Base-by-base conservation (phyloP, 2,329 filamentous ascomycete species). In the Cryphonectria carpinicola region DNA sequence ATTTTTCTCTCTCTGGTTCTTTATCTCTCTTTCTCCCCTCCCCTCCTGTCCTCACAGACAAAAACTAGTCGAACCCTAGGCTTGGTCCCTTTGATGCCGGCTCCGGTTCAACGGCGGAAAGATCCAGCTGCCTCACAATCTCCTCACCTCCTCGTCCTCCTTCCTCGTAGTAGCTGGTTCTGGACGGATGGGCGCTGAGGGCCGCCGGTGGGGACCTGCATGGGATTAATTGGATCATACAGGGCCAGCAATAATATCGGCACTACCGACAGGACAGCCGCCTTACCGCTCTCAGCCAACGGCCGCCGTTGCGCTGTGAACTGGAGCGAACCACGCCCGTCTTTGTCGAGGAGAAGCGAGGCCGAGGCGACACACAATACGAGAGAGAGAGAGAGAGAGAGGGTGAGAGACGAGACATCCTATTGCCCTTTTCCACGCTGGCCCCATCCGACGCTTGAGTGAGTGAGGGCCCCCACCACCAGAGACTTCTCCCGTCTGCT, bases 161-260 rank as follows among this genome's bases (percentile, higher is more conserved):
- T 60, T 49, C 46, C 4, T 60, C 39, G 65, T 67, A n/a, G 17
- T 35, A 56, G 28, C 37, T 39, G n/a, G 52, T n/a, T n/a, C 39
- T 60, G 13, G 54, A 60, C 32, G n/a, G 65, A 61, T 61, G 54
- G 54, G 52, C 54, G 25, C 41, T 35, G 54, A 60, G 54, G 54
- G 49, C 49, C 54, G n/a, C 17, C 32, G 54, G 56, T 62, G 66
- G 56, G 46, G 43, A 32, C 32, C 35, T 25, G 58, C 66, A 22
- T 41, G 60, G 43, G 66, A 71, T 68, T 71, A 69, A 72, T 72
- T 72, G 71, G 69, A 62, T 66, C 63, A 68, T n/a, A 35, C 41
- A 49, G 54, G 54, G 41, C 71, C 69, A 68, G 70, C 67, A 66
- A 25, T 70, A 72, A 72, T 72, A 71, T 71, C 71, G 71, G 71